Conservation (phyloP, 2,329 filamentous ascomycete species). For the Lecanosticta acicola region DNA sequence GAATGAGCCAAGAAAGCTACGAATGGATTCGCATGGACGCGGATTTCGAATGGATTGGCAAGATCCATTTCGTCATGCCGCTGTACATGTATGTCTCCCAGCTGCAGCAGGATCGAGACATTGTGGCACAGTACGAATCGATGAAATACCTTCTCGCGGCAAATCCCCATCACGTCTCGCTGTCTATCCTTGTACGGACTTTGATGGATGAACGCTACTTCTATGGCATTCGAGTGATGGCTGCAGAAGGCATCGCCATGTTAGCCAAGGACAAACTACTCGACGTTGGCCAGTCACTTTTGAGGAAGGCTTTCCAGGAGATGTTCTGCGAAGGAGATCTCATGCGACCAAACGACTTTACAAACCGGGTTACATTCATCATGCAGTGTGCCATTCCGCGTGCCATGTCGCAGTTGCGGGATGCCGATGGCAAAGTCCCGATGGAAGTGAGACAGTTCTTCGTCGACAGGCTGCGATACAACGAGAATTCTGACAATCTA, state of each 20-base stretch:
- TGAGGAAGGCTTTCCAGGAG: slow-evolving; percentile 79
- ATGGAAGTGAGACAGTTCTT: slow-evolving; percentile 75
- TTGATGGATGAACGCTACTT: slow-evolving; percentile 90
- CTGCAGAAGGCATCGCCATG: slow-evolving; percentile 69
- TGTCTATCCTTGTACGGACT: slow-evolving; percentile 83
- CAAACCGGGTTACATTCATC: slow-evolving; percentile 76
- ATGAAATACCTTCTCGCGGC: slow-evolving; percentile 29
- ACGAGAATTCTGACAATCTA: slow-evolving; percentile 85
- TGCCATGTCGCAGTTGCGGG: slow-evolving; percentile 72
- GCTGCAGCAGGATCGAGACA: slow-evolving; percentile 91
- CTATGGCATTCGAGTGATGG: slow-evolving; percentile 82
- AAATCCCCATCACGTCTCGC: slow-evolving; percentile 70
- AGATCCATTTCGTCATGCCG: slow-evolving; percentile 74
- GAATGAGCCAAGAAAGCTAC: slow-evolving; percentile 93
- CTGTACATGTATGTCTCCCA: slow-evolving; percentile 98
- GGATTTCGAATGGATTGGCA: slow-evolving; percentile 96
- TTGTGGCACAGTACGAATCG: slow-evolving; percentile 70
- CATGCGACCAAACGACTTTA: slow-evolving; percentile 85
- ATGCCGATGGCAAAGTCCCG: slow-evolving; percentile 70
- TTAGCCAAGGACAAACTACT: slow-evolving; percentile 57
- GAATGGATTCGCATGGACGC: slow-evolving; percentile 98
- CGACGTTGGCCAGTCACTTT: slow-evolving; percentile 75
- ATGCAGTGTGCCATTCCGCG: slow-evolving; percentile 78
- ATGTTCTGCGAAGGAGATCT: slow-evolving; percentile 79
- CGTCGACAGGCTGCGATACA: slow-evolving; percentile 82